Base-by-base conservation (phyloP, 495 filamentous ascomycete species). In the Talaromyces proteolyticus region DNA sequence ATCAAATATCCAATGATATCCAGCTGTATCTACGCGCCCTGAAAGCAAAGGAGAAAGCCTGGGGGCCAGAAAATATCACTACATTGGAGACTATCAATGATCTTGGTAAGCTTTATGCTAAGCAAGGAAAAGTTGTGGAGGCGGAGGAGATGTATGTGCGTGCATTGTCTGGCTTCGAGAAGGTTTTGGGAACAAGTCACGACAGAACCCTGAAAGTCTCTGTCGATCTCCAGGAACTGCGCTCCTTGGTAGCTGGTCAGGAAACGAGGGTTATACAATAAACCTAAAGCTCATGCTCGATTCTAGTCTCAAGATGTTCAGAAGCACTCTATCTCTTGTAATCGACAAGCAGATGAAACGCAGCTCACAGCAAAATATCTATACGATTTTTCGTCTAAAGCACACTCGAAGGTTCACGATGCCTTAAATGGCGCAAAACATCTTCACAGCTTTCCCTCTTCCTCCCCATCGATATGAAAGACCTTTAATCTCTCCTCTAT, bases 131-230 rank as follows among this genome's bases (percentile, higher is more conserved):
- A 36, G 14, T 17, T 39, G 21, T 18, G 6, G 25, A 41, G 46
- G 46, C 46, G 8, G 46, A 49, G 23, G 16, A 49, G 34, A 37
- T 49, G 46, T 49, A 49, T 38, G 12, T 36, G 46, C 46, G 21
- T 17, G 46, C 34, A 29, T 36, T 37, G n/a, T 2, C 26, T 22
- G 59, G 59, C 14, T 46, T 52, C 3, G 58, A 63, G 51, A 62
- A 60, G 47, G 50, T 51, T 10, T 40, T 57, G 7, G 61, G 63
- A 11, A 46, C 52, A 18, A 60, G 62, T 3, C 56, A 68, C 47
- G 41, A 24, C 14, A 58, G 50, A 23, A 67, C 59, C 1, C 56
- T 63, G 29, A 34, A 34, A 34, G 29, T 34, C 29, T 34, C 29
- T 34, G 14, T 34, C 14, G 29, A 34, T 34, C 29, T 34, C 29